A percentile compares a stretch with the other conserved stretches of the same genome.
These are phyloP conservation scores for Corniculantispora saksenae DNA, from an alignment of 2,329 filamentous ascomycete genomes.

Conservation along the genomic window DNA sequence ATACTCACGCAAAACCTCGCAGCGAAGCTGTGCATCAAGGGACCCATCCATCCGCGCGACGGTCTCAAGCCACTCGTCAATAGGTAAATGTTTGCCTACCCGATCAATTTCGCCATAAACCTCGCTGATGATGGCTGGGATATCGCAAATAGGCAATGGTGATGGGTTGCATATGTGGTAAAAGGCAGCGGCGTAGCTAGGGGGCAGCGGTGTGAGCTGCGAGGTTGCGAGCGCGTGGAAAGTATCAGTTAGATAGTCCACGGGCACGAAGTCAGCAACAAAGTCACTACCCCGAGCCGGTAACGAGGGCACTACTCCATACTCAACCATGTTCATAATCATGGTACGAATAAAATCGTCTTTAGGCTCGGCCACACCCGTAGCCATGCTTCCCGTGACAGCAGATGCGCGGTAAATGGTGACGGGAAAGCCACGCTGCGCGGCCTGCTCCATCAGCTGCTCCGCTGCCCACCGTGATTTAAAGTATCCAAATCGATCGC, in stretches of 20 bases:
- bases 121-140: background rate
- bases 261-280: background rate
- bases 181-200: background rate
- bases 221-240: background rate
- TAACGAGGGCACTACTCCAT: background rate
- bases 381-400: conserved; percentile 6
- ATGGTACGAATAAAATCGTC: background rate
- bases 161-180: background rate
- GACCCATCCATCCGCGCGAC: background rate
- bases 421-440: conserved; percentile 28
- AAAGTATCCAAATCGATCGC: conserved; percentile 30
- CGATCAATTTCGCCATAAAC: background rate
- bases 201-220: background rate
- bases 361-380: background rate
- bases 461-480: conserved; percentile 30
- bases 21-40: background rate
- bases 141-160: background rate
- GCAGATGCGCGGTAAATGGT: conserved; percentile 23
- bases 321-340: background rate
- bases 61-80: background rate
- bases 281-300: background rate
- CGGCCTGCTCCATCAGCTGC: conserved; percentile 27
- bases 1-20: background rate
- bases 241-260: conserved; percentile 1
- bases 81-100: background rate